Evolutionary conservation across 2,329 filamentous ascomycete genomes (phyloP).

Genomic region (Aspergillus pseudoglaucus): DNA sequence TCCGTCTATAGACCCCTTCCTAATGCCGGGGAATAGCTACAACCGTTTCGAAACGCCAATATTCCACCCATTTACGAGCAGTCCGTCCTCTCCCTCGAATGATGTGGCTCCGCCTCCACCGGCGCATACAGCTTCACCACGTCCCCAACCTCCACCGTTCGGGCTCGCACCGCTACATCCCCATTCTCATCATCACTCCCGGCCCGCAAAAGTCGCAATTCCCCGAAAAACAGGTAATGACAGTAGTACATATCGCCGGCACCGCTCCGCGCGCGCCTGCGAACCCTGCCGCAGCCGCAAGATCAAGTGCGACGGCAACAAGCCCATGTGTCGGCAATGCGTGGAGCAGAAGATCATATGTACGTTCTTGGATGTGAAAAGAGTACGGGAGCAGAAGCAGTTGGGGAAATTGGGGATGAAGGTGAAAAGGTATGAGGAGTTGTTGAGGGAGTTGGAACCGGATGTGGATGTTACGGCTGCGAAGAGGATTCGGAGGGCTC

Average conservation of each 20-base stretch:
- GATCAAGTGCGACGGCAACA: slow-evolving; percentile 29
- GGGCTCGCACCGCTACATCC: too few relatives aligned
- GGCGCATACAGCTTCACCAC: background rate
- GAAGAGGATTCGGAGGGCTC: slow-evolving; percentile 17
- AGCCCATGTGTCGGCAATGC: slow-evolving; percentile 24
- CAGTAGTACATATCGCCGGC: slow-evolving; percentile 16
- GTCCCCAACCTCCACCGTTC: background rate
- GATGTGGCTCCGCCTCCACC: background rate
- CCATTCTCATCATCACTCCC: too few relatives aligned
- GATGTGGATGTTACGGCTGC: slow-evolving; percentile 16
- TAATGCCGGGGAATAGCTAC: background rate
- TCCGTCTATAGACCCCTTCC: background rate
- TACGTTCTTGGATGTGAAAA: slow-evolving; percentile 28
- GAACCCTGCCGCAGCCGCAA: slow-evolving; percentile 31
- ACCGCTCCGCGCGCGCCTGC: slow-evolving; percentile 27
- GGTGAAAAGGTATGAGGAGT: slow-evolving; percentile 22
- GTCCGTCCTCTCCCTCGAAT: too few relatives aligned
- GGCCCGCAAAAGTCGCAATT: slow-evolving; percentile 25
- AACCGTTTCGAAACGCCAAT: background rate
- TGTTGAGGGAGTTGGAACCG: slow-evolving; percentile 19
- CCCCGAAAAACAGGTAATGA: slow-evolving; percentile 18
- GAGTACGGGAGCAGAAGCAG: slow-evolving; percentile 30
- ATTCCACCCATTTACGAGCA: background rate
- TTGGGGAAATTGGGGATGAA: slow-evolving; percentile 17
- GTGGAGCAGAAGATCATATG: slow-evolving; percentile 18